Percentiles rank a stretch among this genome's conserved stretches.
phyloP scores from a whole-genome alignment of 768 basidiomycete species.

The Gautieria morchelliformis region DNA sequence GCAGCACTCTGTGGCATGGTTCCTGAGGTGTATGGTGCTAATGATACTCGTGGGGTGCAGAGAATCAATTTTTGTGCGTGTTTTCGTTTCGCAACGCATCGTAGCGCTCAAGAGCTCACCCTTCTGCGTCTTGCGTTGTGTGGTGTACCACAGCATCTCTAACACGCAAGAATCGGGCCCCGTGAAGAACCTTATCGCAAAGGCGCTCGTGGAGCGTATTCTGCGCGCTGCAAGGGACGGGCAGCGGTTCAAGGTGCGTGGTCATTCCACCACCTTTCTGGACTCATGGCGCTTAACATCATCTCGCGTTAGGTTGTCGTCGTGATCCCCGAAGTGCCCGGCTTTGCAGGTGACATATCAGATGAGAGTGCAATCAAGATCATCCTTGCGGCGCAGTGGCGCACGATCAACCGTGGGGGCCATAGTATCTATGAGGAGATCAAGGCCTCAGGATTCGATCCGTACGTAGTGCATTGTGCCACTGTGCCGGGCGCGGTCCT shows the following conservation, averaged over 20 bases:
- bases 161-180: slow-evolving; percentile 51
- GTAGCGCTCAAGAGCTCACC: background rate
- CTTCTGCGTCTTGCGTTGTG: background rate
- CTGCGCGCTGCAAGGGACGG: slow-evolving; percentile 64
- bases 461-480: slow-evolving; percentile 35
- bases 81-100: background rate
- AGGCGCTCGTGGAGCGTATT: slow-evolving; percentile 77
- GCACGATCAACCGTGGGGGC: slow-evolving; percentile 86
- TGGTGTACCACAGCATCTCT: slow-evolving; percentile 49
- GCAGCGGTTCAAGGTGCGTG: slow-evolving; percentile 63
- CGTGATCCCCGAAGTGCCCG: slow-evolving; percentile 84
- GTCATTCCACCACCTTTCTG: background rate
- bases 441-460: slow-evolving; percentile 66
- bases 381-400: slow-evolving; percentile 83
- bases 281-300: no score
- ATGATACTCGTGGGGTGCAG: slow-evolving; percentile 14
- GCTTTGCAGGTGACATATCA: slow-evolving; percentile 80
- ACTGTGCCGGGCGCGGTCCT: no score
- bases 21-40: no score
- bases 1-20: no score
- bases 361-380: slow-evolving; percentile 52
- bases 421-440: slow-evolving; percentile 79
- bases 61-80: slow-evolving; percentile 80
- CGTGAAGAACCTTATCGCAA: slow-evolving; percentile 76
- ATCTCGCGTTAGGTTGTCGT: slow-evolving; percentile 56